Base-by-base conservation (phyloP, 805 yeast genomes). In the Ogataea glucozyma region DNA sequence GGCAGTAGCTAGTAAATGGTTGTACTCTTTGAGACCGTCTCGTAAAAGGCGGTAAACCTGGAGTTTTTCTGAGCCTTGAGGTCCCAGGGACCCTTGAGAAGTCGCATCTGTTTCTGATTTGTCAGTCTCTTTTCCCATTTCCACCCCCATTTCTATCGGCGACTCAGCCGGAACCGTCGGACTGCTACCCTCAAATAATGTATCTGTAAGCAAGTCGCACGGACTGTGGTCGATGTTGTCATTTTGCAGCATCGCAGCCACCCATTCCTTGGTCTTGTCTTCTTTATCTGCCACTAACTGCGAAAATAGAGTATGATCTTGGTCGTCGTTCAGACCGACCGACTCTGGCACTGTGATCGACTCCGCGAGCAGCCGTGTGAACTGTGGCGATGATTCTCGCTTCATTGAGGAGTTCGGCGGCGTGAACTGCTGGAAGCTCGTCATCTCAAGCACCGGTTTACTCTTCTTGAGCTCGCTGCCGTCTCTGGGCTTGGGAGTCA, bases 11-110 rank as follows among this genome's bases (percentile, higher is more conserved):
- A 61, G 46, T 0, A 57, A 26, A 1, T 38, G 27, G 26, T 49
- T 54, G 46, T 61, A 61, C n/a, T 49, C 46, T 24, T 38, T 40
- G 4, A 61, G 42, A 2, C 64, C 64, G 24, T 53, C 53, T 24
- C 48, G 48, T 4, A 61, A 31, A 4, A 53, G 19, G 11, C 44
- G 39, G 21, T 40, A 51, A 7, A 44, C 46, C 16, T 39, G 41
- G 13, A 44, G 11, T 41, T 43, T 46, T 14, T 48, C 46, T 19
- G 27, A 22, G 24, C 24, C 24, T 22, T 22, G 24, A 10, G 24
- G 7, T 22, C 24, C 24, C 24, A 22, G 24, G 24, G 24, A 10
- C 24, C 9, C 10, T 10, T 22, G 24, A 22, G 24, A 22, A 10
- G 24, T 22, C 24, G 24, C 19, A 16, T 11, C n/a, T 21, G 36